Conservation (phyloP, 129 eudicot genomes). For the Flaveria sonorensis region DNA sequence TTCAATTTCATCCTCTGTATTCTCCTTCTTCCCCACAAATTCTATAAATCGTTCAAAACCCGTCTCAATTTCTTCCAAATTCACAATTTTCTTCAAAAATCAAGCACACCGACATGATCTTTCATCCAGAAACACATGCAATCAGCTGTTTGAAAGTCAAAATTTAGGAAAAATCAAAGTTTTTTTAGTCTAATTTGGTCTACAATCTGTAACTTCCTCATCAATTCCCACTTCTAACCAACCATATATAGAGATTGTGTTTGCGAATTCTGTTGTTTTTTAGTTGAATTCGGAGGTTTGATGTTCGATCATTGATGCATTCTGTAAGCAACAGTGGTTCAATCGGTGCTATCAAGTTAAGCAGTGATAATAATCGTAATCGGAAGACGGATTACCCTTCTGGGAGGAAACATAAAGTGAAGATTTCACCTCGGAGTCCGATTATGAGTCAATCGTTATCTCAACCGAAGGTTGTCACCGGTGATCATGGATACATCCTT, state of each 20-base stretch:
- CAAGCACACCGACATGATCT: constrained; percentile 8
- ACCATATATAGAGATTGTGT: constrained; percentile 7
- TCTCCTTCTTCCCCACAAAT: constrained; percentile 19
- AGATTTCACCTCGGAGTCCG: constrained; percentile 22
- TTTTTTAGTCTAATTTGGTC: constrained; percentile 28
- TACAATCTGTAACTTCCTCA: constrained; percentile 20
- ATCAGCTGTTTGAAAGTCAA: constrained; percentile 32
- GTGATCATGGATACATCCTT: constrained; percentile 63
- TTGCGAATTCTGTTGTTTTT: not conserved
- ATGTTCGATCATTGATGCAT: constrained; percentile 20
- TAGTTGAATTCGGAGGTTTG: constrained; percentile 19
- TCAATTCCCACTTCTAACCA: constrained; percentile 14
- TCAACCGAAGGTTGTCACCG: constrained; percentile 45
- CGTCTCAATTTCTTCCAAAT: not conserved
- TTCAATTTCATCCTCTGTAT: constrained; percentile 20
- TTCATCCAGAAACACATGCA: constrained; percentile 1
- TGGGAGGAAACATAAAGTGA: constrained; percentile 9
- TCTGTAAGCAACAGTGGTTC: constrained; percentile 21
- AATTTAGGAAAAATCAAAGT: constrained; percentile 18
- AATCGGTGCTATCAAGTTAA: constrained; percentile 30
- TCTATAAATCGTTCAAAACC: constrained; percentile 25
- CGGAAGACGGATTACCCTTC: constrained; percentile 24
- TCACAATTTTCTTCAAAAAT: not conserved
- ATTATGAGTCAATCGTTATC: constrained; percentile 31
- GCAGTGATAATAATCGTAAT: constrained; percentile 23